Evolutionary conservation across 164 flowering plant species (phyloP).

Genomic region (Macadamia integrifolia): DNA sequence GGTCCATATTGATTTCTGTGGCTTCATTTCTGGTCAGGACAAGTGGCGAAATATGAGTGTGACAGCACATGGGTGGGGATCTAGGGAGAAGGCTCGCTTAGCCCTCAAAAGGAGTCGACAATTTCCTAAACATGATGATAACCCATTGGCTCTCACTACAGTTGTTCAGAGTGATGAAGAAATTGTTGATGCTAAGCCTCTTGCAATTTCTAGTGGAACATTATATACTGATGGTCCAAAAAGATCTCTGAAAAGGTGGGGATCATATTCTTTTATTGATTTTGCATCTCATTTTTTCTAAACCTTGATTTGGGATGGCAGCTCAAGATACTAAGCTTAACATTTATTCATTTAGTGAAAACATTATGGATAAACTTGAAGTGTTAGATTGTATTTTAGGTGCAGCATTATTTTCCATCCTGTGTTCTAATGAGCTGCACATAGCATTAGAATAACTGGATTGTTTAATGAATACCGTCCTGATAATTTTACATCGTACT

Average conservation of each 20-base stretch:
- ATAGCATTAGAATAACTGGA: too few relatives aligned
- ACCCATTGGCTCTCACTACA: slow-evolving; percentile 27
- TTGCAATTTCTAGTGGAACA: slow-evolving; percentile 32
- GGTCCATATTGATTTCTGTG: neutral
- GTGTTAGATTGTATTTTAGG: neutral
- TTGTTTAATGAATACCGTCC: too few relatives aligned
- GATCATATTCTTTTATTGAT: neutral
- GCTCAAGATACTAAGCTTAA: neutral
- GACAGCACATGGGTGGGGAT: slow-evolving; percentile 85
- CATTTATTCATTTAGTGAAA: too few relatives aligned
- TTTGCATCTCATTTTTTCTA: neutral
- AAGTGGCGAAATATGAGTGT: slow-evolving; percentile 98
- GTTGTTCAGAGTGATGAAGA: slow-evolving; percentile 62
- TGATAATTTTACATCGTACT: too few relatives aligned
- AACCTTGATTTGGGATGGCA: neutral
- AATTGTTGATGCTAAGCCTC: slow-evolving; percentile 51
- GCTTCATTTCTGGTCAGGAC: slow-evolving; percentile 36
- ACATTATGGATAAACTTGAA: neutral
- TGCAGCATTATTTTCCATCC: neutral
- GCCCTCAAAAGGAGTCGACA: slow-evolving; percentile 55
- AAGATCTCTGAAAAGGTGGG: slow-evolving; percentile 58
- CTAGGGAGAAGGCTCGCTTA: slow-evolving; percentile 68
- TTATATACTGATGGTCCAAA: slow-evolving; percentile 55
- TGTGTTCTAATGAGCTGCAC: too few relatives aligned
- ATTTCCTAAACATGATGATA: slow-evolving; percentile 45